Base-by-base conservation (phyloP, 129 eudicot species). In the Flaveria ramosissima region DNA sequence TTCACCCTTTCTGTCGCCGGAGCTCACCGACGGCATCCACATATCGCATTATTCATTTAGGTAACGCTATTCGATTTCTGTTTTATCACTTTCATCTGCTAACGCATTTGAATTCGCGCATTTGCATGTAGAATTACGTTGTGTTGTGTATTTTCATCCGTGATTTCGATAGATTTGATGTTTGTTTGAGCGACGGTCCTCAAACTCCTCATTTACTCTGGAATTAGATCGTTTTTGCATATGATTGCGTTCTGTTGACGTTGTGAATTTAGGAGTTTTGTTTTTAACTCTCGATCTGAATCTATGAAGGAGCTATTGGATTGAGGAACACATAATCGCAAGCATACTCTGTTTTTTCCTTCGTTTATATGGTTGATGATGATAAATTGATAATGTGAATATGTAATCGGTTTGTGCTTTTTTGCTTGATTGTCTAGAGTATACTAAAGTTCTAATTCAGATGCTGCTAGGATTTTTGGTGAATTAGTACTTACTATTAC, bases 1-100 rank as follows among this genome's bases (percentile, higher is more conserved):
- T 75, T 70, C 48, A 57, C 74, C 76, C 55, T 10, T 80, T 27
- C 80, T 32, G 71, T 42, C 76, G 60, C 78, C 78, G 78, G 71
- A 74, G 17, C 7, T 73, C 68, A 41, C 77, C 67, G 42, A 41
- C 77, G 77, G 56, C 77, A 20, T 73, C 55, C 39, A 74, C 45
- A 23, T 60, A 57, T 75, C 64, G 12, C 12, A 67, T 53, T 23
- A 26, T 39, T 41, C 55, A 16, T 52, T 24, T 41, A 51, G 74
- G 81, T 68, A 66, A 6, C 14, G 8, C 39, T 6, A 6, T 26
- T 11, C n/a, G 65, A 9, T 50, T 65, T 53, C 20, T 47, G 63
- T 36, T 36, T 5, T 36, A 36, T 36, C 41, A 36, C 41, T 36
- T 36, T 36, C 6, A 36, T 36, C 41, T 36, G 41, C 41, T 4